These are phyloP conservation scores for Carex arenaria DNA, from an alignment of 202 grass and related monocot species.

Conservation along the genomic window DNA sequence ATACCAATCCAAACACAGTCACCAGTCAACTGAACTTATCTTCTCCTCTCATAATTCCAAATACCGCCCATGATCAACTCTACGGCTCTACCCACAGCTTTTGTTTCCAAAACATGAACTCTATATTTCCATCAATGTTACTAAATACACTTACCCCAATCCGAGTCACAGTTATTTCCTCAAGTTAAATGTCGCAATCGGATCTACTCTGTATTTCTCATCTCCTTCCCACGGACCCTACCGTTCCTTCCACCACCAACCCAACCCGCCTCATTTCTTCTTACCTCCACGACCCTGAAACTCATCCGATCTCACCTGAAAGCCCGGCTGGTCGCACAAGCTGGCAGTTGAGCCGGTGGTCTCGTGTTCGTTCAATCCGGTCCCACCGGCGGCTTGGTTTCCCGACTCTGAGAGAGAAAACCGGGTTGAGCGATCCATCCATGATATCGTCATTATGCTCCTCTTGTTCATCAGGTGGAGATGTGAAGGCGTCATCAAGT, in stretches of 20 bases:
- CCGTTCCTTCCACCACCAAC: not conserved
- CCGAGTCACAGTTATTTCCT: not conserved
- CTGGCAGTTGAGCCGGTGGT: constrained; percentile 67
- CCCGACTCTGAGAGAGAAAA: constrained; percentile 17
- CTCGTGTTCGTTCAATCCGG: constrained; percentile 55
- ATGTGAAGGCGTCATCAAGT: not conserved
- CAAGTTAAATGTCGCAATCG: not conserved
- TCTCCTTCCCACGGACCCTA: not conserved
- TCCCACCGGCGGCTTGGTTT: constrained; percentile 39
- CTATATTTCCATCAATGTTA: not conserved
- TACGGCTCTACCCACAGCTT: constrained; percentile 7
- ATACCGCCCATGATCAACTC: no score
- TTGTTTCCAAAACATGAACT: not conserved
- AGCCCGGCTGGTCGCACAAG: not conserved
- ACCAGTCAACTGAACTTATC: not conserved
- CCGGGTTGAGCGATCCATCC: not conserved
- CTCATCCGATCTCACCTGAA: not conserved
- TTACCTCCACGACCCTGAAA: not conserved
- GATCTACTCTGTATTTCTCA: not conserved
- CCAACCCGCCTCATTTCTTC: constrained; percentile 14
- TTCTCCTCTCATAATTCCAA: not conserved
- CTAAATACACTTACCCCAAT: not conserved
- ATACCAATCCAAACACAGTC: not conserved
- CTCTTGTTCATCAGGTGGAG: not conserved
- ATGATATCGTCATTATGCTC: not conserved